Evolutionary conservation across 2,329 filamentous ascomycete species (phyloP), one percentile per base, ranked within the genome.

Genomic region (Pseudogymnoascus sp.): DNA sequence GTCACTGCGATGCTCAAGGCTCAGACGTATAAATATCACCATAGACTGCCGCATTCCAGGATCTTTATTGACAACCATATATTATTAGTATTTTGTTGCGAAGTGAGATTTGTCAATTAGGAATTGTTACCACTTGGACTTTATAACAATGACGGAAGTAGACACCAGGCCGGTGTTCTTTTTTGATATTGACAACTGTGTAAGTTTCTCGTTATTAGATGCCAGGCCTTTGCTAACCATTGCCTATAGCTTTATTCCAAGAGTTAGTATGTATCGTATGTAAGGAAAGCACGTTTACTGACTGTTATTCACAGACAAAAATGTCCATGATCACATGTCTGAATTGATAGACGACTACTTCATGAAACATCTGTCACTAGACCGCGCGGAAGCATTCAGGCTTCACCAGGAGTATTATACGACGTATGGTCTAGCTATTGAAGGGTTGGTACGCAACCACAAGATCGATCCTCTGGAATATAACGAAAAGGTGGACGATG

Each of bases 131-230:
- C 17, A 56, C 21, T 19, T 15, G 50, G 10, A 3, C 50, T 19
- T 56, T 19, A 56, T 56, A 56, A 15, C 26, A 56, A 56, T 56
- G 50, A 5, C 29, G 26, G n/a, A 33, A 33, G 50, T 33, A 21
- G 68, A 68, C 60, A 61, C 65, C 65, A 74, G 83, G 66, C 80
- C 82, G 1, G 80, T 90, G 19, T 83, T 87, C 74, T 87, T 85
- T 75, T 97, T 97, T 73, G 95, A 99, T 74, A 97, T 99, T 72
- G 95, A 99, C 81, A 99, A 99, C 73, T 99, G 96, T 77, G 84
- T 87, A 79, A 67, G 83, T 78, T 21, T 13, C n/a, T 10, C 23
- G 46, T 26, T 44, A 33, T 42, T 46, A 60, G 33, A 35, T 42
- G 17, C 13, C 19, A 44, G 23, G 17, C 3, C 5, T 29, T 46